Conservation (phyloP, 495 filamentous ascomycete species). For the Penicillium paradoxum region DNA sequence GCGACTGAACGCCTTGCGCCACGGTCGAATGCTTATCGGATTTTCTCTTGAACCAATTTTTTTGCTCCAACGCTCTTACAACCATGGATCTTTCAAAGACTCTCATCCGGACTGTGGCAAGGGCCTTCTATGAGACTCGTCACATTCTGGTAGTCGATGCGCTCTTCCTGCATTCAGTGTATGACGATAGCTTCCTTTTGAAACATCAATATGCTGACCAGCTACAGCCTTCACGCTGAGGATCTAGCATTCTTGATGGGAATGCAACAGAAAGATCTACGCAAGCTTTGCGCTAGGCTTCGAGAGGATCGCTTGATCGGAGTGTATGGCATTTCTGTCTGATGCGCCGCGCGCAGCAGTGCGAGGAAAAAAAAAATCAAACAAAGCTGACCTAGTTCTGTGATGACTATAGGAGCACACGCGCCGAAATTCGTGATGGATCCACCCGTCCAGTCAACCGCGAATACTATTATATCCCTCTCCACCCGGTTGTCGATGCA, state of each 20-base stretch:
- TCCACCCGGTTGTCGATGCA: constrained; percentile 88
- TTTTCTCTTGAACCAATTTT: neutral
- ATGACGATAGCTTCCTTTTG: constrained; percentile 27
- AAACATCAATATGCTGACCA: constrained; percentile 2
- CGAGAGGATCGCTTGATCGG: constrained; percentile 79
- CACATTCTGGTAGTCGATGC: constrained; percentile 90
- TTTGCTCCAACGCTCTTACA: neutral
- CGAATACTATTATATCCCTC: constrained; percentile 96
- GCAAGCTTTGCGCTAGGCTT: constrained; percentile 77
- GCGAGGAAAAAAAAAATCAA: neutral
- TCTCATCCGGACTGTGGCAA: constrained; percentile 81
- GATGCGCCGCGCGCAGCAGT: neutral
- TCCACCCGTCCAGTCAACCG: constrained; percentile 74
- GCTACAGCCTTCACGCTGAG: constrained; percentile 67
- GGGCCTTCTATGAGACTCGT: constrained; percentile 87
- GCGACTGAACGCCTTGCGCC: constrained; percentile 13
- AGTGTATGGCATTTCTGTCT: constrained; percentile 50
- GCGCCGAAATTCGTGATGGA: constrained; percentile 72
- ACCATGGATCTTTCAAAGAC: constrained; percentile 80
- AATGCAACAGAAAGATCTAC: constrained; percentile 82
- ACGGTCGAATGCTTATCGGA: neutral
- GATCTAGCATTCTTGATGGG: constrained; percentile 82
- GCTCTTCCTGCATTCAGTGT: constrained; percentile 84
- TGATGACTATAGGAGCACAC: constrained; percentile 56
- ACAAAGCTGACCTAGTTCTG: constrained; percentile 5